Evolutionary conservation across 306 rosid genomes (phyloP).

Genomic region (Astragalus membranaceus): DNA sequence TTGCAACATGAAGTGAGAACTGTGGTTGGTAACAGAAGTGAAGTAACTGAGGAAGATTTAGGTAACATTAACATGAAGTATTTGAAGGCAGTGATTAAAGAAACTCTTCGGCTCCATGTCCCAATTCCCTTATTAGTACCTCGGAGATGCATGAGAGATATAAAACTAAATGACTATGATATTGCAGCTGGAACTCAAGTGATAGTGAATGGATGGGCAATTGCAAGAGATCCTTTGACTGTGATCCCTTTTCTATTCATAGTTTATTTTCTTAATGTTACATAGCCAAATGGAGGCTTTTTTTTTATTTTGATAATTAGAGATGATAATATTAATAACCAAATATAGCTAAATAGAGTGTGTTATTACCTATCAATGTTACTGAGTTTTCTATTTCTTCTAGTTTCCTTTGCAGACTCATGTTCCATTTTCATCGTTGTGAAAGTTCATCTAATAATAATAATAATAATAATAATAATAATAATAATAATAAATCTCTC

Average conservation of each 20-base stretch:
- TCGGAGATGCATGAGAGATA: not conserved
- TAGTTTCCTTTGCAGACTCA: too few relatives aligned
- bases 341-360: too few relatives aligned
- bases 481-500: too few relatives aligned
- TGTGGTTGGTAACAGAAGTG: not conserved
- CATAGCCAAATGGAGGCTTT: too few relatives aligned
- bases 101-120: conserved; percentile 12
- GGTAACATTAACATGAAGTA: conserved; percentile 17
- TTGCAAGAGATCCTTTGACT: conserved; percentile 20
- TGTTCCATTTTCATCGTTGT: too few relatives aligned
- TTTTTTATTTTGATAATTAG: too few relatives aligned
- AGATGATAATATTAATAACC: too few relatives aligned
- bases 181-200: conserved; percentile 27
- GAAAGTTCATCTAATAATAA: too few relatives aligned
- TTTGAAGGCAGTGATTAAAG: conserved; percentile 30
- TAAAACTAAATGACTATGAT: conserved; percentile 17
- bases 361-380: too few relatives aligned
- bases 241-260: not conserved
- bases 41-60: conserved; percentile 19
- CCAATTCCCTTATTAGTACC: conserved; percentile 16
- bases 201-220: conserved; percentile 13
- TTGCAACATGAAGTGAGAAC: conserved; percentile 24
- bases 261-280: too few relatives aligned
- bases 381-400: too few relatives aligned
- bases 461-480: too few relatives aligned